Conservation (phyloP, 2,329 filamentous ascomycete genomes). For the Rosellinia necatrix region DNA sequence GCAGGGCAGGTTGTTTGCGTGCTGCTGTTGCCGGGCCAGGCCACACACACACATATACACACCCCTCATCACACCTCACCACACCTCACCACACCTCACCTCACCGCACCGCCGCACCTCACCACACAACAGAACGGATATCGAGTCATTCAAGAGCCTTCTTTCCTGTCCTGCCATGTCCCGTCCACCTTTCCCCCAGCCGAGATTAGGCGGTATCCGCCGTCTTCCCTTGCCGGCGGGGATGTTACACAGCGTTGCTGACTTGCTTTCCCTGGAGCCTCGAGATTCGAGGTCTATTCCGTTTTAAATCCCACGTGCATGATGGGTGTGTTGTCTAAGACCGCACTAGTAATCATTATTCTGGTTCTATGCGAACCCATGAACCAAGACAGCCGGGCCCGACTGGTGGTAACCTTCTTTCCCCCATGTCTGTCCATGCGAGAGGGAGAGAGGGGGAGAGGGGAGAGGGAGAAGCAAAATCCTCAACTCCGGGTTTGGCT, state of each 20-base stretch:
- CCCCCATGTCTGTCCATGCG: no score
- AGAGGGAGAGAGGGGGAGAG: no score
- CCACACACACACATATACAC: neutral
- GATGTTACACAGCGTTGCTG: slow-evolving; percentile 34
- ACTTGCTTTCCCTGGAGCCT: slow-evolving; percentile 31
- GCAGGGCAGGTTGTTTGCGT: no score
- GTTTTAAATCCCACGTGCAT: slow-evolving; percentile 36
- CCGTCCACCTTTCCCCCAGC: neutral
- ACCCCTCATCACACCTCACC: no score
- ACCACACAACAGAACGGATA: neutral
- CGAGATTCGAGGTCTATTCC: slow-evolving; percentile 31
- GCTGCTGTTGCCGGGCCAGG: no score
- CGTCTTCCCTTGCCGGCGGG: slow-evolving; percentile 22
- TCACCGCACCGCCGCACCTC: no score
- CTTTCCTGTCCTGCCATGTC: neutral
- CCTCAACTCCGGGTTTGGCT: slow-evolving; percentile 9
- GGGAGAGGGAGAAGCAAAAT: no score
- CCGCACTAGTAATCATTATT: neutral
- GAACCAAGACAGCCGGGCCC: neutral
- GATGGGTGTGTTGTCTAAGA: slow-evolving; percentile 15
- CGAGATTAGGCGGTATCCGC: slow-evolving; percentile 15
- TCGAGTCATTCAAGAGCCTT: neutral
- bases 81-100: no score
- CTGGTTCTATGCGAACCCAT: slow-evolving; percentile 11
- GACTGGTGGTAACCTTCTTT: neutral